Evolutionary conservation across 176 grass and related monocot species (phyloP).

Genomic region (Carex pumila): DNA sequence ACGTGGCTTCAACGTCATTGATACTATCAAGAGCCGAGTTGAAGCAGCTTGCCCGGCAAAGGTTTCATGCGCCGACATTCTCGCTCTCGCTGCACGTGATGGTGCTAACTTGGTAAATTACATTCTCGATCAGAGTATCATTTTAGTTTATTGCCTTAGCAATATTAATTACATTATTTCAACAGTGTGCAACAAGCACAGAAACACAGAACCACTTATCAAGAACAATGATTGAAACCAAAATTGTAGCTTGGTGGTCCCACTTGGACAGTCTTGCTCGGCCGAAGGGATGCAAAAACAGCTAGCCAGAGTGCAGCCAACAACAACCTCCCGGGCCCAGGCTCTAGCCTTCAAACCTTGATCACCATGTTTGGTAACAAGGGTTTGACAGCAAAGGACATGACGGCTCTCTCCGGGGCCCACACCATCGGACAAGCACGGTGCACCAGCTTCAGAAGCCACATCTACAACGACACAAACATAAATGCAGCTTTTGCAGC

Average conservation of each 20-base stretch:
- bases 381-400: constrained; percentile 44
- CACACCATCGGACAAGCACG: constrained; percentile 65
- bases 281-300: constrained; percentile 48
- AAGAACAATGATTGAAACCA: background rate
- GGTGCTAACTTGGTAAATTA: constrained; percentile 50
- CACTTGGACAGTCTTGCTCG: constrained; percentile 63
- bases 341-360: constrained; percentile 43
- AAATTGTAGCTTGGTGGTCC: constrained; percentile 49
- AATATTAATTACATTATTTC: too few relatives aligned
- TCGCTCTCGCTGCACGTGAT: constrained; percentile 62
- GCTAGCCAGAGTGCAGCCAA: constrained; percentile 62
- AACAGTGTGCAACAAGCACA: background rate
- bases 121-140: background rate
- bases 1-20: constrained; percentile 75
- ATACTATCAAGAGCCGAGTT: constrained; percentile 65
- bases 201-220: too few relatives aligned
- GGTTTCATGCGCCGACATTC: constrained; percentile 75
- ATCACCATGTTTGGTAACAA: constrained; percentile 42
- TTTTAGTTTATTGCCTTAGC: background rate
- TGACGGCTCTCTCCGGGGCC: constrained; percentile 79
- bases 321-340: constrained; percentile 39
- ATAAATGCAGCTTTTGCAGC: constrained; percentile 47
- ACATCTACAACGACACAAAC: constrained; percentile 63
- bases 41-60: constrained; percentile 53
- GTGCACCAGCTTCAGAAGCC: constrained; percentile 57